Percentiles rank a stretch among this genome's conserved stretches.
phyloP scores from a whole-genome alignment of 805 yeast species.

The Candida oleophila region DNA sequence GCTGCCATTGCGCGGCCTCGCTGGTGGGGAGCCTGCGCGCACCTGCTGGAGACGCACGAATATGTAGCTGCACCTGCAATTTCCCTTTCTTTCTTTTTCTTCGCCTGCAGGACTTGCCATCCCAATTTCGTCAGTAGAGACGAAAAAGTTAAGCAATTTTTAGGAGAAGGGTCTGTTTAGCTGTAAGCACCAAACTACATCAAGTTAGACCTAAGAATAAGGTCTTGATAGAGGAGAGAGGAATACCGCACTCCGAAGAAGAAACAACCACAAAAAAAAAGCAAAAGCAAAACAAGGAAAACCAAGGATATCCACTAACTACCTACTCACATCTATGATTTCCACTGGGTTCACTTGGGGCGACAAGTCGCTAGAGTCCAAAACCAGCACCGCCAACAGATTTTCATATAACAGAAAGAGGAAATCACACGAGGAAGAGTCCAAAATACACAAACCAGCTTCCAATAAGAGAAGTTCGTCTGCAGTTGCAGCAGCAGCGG shows the following conservation, averaged over 20 bases:
- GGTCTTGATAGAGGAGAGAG: too few species aligned
- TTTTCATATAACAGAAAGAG: conserved; percentile 11
- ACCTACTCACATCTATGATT: conserved; percentile 5
- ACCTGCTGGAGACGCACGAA: too few species aligned
- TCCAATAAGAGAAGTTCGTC: conserved; percentile 1
- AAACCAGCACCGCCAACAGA: not conserved
- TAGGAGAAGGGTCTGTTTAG: too few species aligned
- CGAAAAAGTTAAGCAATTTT: conserved; percentile 2
- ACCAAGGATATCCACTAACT: not conserved
- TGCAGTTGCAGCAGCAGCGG: conserved; percentile 3
- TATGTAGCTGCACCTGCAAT: not conserved
- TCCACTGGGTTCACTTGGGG: conserved; percentile 10
- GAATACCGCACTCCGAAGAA: not conserved
- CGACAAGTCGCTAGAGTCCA: conserved; percentile 3
- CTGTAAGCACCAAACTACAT: conserved; percentile 1
- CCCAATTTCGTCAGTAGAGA: conserved; percentile 3
- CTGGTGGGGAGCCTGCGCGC: too few species aligned
- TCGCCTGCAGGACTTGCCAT: conserved; percentile 1
- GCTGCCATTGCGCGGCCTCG: too few species aligned
- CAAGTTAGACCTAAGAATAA: conserved; percentile 2
- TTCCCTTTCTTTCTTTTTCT: not conserved
- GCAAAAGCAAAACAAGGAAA: not conserved
- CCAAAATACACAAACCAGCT: conserved; percentile 4
- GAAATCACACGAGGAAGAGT: conserved; percentile 13
- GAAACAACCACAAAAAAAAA: not conserved